phyloP scores from a whole-genome alignment of 352 stramenopile species.

The Pelagophyceae sp. region DNA sequence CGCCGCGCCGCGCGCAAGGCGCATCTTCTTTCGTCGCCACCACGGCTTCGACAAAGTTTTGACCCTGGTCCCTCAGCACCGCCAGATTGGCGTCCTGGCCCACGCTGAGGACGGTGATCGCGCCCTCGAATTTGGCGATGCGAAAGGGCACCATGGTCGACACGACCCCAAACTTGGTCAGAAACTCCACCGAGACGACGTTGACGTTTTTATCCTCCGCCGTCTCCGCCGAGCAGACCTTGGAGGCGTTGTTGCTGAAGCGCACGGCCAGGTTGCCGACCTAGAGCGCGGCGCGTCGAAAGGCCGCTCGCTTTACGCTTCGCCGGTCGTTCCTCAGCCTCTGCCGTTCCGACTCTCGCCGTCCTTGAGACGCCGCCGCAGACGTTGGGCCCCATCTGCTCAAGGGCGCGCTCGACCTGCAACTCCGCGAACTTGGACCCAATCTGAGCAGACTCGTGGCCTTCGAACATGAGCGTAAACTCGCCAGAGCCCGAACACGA shows the following conservation, averaged over 20 bases:
- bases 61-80: neutral
- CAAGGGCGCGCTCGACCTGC: slow-evolving; percentile 11
- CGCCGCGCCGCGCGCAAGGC: slow-evolving; percentile 34
- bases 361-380: too few relatives aligned
- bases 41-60: slow-evolving; percentile 1
- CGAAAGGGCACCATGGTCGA: slow-evolving; percentile 24
- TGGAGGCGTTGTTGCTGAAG: slow-evolving; percentile 7
- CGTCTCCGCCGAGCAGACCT: neutral
- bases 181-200: slow-evolving; percentile 29
- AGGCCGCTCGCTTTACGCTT: too few relatives aligned
- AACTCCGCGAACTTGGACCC: neutral
- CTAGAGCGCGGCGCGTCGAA: slow-evolving; percentile 23
- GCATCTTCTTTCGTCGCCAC: slow-evolving; percentile 34
- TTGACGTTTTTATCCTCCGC: neutral
- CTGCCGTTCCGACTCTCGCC: neutral
- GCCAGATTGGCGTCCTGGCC: neutral
- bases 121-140: slow-evolving; percentile 11
- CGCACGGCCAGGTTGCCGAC: slow-evolving; percentile 26
- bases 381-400: neutral
- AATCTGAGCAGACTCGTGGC: neutral
- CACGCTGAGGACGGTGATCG: slow-evolving; percentile 19
- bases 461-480: neutral
- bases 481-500: slow-evolving; percentile 37
- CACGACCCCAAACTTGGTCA: slow-evolving; percentile 32
- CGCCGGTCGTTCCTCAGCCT: slow-evolving; percentile 24